Evolutionary conservation across 2,329 filamentous ascomycete genomes (phyloP).

Genomic region (Fusarium sp.): DNA sequence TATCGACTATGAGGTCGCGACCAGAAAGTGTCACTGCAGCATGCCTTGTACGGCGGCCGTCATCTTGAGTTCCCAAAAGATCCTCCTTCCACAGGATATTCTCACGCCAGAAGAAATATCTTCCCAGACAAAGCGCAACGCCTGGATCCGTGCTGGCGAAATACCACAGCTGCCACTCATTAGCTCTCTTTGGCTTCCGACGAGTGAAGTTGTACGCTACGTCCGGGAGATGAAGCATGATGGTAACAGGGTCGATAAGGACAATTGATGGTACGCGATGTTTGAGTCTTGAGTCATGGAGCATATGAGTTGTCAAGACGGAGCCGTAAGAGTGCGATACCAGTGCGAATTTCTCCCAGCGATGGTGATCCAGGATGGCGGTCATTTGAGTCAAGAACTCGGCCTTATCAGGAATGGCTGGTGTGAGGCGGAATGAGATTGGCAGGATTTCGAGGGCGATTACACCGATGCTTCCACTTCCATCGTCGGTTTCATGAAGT

Average conservation of each 20-base stretch:
- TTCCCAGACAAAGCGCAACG: conserved; percentile 71
- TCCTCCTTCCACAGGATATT: conserved; percentile 79
- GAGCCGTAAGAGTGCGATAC: conserved; percentile 74
- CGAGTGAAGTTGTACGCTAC: conserved; percentile 79
- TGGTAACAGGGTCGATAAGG: conserved; percentile 71
- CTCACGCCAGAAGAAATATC: conserved; percentile 78
- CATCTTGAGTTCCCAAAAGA: conserved; percentile 52
- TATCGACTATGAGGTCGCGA: conserved; percentile 74
- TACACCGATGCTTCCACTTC: conserved; percentile 65
- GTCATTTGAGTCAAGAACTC: conserved; percentile 68
- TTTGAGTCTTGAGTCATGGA: conserved; percentile 61
- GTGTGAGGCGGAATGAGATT: conserved; percentile 71
- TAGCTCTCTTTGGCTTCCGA: conserved; percentile 65
- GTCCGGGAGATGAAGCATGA: conserved; percentile 75
- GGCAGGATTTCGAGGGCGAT: conserved; percentile 75
- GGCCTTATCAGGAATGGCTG: conserved; percentile 60
- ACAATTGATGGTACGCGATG: conserved; percentile 62
- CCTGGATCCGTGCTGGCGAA: conserved; percentile 76
- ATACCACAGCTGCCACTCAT: conserved; percentile 77
- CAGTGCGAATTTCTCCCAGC: conserved; percentile 69
- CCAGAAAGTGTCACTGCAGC: conserved; percentile 70
- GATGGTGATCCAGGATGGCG: conserved; percentile 67
- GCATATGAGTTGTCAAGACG: conserved; percentile 70
- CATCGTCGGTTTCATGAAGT: conserved; percentile 54
- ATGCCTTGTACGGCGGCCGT: conserved; percentile 44